Base-by-base conservation (phyloP, 768 basidiomycete species). In the Leccinum disarticulatum region DNA sequence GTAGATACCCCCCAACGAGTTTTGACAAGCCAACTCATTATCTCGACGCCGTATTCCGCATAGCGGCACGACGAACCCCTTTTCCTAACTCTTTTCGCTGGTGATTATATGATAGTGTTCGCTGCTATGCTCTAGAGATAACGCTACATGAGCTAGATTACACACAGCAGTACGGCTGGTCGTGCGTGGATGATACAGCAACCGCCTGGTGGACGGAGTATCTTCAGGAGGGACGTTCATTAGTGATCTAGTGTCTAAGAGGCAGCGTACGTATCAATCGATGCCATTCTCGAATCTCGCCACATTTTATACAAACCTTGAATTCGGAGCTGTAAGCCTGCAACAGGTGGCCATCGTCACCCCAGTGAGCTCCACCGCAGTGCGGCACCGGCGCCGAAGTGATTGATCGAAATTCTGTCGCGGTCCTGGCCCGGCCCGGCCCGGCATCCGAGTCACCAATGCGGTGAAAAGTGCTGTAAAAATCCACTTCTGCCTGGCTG, bases 21-120 rank as follows among this genome's bases (percentile, higher is more conserved):
- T 28, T 35, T 69, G 30, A 67, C 68, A 9, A 69, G 56, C 17
- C 9, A 53, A 43, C 9, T 69, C 25, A 35, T 11, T 33, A 14
- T 66, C 17, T 14, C 15, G 27, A 4, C 41, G 5, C 5, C 15
- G 6, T 51, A 35, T 1, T n/a, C 41, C n/a, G 10, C 10, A n/a
- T 7, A 41, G 41, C 41, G 9, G 10, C 15, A 43, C 17, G 25
- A 30, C 8, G 13, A 15, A 31, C 25, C 15, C n/a, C n/a, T n/a
- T n/a, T n/a, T n/a, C n/a, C n/a, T n/a, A n/a, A n/a, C n/a, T n/a
- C n/a, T n/a, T 41, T 8, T 41, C 41, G 9, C n/a, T 10, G 3
- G 46, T 14, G 6, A 43, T 43, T 19, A 15, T 38, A 9, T 31
- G 31, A 31, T 31, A 36, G 14, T 36, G 14, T 14, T 35, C 3